Evolutionary conservation across 352 stramenopile genomes (phyloP), one percentile per base, ranked within the genome.

Genomic region (Phytophthora ramorum): DNA sequence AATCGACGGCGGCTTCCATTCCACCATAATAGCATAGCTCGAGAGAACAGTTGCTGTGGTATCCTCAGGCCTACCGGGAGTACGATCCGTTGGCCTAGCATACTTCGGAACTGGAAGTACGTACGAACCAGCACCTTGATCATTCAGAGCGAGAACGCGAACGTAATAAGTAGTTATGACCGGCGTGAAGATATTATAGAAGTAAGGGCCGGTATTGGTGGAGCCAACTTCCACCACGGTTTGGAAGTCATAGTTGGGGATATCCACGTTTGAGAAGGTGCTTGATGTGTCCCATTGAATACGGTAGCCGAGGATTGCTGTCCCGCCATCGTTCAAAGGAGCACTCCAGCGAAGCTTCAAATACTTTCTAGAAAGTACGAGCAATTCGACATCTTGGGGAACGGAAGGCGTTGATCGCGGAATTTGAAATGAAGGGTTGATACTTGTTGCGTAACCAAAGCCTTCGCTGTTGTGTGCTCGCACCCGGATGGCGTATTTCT

Each of bases 71-170:
- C 78, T 69, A 0, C 94, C 93, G 0, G 95, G 95, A 12, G 91
- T 84, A 12, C 87, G 81, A 63, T 96, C 77, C 6, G 80, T 44
- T 22, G 91, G 79, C 17, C 71, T 79, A 13, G 77, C 78, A 22
- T 78, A 89, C 16, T 61, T 66, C 13, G 89, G 86, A 26, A 79
- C 71, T 2, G 89, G 71, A 24, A 66, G 38, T 22, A 68, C 67
- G 19, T 77, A 71, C 8, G 66, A 22, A 24, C 95, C 89, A 49
- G 79, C 79, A 22, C 87, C 90, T 71, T 95, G 90, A 17, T 90
- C 95, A 73, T 99, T 99, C 40, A 95, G 83, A 14, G 96, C 96
- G 16, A 87, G 74, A 5, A 99, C 88, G 2, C 96, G 90, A 5
- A 91, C 94, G 69, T 87, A 99, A 41, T 96, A 95, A n/a, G 68